Conservation (phyloP, 148 eudicot genomes). For the Nepenthes gracilis region DNA sequence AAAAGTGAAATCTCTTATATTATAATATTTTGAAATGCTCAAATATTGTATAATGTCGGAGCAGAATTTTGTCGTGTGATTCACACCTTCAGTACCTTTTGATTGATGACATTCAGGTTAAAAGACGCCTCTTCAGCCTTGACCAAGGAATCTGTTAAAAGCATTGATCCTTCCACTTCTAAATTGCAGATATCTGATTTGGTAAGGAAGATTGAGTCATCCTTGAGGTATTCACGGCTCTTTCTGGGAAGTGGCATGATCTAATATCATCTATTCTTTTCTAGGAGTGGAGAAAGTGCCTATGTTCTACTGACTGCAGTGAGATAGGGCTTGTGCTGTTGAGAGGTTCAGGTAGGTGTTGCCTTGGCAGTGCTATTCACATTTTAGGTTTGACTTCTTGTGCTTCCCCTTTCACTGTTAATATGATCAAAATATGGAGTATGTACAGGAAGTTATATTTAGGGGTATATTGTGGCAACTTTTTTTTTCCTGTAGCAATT, state of each 20-base stretch:
- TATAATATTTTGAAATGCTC: neutral
- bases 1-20: neutral
- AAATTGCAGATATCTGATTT: conserved; percentile 61
- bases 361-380: neutral
- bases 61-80: neutral
- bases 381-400: neutral
- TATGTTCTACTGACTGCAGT: conserved; percentile 79
- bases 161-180: conserved; percentile 22
- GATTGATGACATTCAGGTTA: conserved; percentile 24
- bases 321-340: conserved; percentile 78
- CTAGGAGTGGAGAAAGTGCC: conserved; percentile 72
- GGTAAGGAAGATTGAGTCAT: conserved; percentile 33
- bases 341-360: conserved; percentile 48
- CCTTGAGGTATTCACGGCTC: neutral
- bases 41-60: neutral
- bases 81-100: neutral
- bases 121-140: conserved; percentile 28
- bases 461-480: no score
- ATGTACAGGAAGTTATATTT: no score
- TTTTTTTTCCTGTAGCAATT: no score
- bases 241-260: conserved; percentile 2
- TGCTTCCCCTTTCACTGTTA: neutral
- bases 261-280: conserved; percentile 11
- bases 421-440: conserved; percentile 1
- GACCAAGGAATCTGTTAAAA: conserved; percentile 23